Conservation (phyloP, 2,329 filamentous ascomycete genomes). For the Fusarium phyllophilum region DNA sequence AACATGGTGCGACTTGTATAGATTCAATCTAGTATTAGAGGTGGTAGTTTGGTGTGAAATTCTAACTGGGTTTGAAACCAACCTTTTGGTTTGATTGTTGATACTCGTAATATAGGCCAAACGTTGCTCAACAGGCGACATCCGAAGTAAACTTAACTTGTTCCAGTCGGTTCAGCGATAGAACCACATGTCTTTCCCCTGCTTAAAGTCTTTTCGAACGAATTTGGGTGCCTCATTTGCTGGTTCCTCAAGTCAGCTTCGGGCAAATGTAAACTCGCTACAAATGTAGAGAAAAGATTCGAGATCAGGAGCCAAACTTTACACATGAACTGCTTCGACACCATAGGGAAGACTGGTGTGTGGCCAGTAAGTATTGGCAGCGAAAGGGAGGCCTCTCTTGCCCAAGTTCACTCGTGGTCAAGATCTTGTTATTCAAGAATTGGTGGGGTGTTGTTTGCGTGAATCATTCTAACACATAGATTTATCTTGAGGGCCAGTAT, state of each 20-base stretch:
- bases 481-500: background rate
- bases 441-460: background rate
- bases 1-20: slow-evolving; percentile 46
- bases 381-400: background rate
- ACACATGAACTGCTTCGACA: background rate
- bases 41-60: slow-evolving; percentile 44
- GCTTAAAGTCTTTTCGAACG: background rate
- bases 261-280: background rate
- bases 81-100: background rate
- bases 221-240: background rate
- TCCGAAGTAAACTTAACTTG: background rate
- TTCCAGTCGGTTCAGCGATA: background rate
- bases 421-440: background rate
- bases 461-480: background rate
- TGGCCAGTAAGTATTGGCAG: background rate
- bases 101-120: background rate
- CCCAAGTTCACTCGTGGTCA: background rate
- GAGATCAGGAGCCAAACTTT: background rate
- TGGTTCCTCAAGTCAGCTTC: background rate
- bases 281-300: background rate
- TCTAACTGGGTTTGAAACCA: slow-evolving; percentile 40
- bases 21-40: slow-evolving; percentile 47
- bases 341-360: background rate
- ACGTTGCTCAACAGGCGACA: background rate
- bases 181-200: background rate